Base-by-base conservation (phyloP, 345 rosid genomes). In the Eucalyptus curtisii region DNA sequence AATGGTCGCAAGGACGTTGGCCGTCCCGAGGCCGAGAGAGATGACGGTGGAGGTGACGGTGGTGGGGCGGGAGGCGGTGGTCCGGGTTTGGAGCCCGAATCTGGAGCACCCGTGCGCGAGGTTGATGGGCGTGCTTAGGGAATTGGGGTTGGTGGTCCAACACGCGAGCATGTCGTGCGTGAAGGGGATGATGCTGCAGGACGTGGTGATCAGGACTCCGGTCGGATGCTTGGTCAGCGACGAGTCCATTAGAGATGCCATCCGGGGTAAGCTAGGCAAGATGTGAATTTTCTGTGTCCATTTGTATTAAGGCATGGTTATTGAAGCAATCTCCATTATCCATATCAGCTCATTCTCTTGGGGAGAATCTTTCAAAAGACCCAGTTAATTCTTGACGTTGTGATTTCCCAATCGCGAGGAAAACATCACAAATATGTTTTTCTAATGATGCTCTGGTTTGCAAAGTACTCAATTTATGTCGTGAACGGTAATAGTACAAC, bases 121-220 rank as follows among this genome's bases (percentile, higher is more conserved):
- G 47, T 40, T 76, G 82, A 37, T 76, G 82, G 82, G 10, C 47
- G 82, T 37, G 82, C 82, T 76, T 24, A 76, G 37, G 87, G 68
- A 86, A 31, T 53, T 93, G 19, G 90, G 91, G 86, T 89, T 94
- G 57, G 88, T 82, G 10, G 89, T 94, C 24, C 91, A 90, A 81
- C 95, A 93, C 64, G 94, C 92, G 2, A 93, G 94, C 87, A 47
- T 92, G 14, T 91, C 95, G 4, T 88, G 88, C 59, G 91, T 93
- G 24, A 76, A 90, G 89, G 81, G 92, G 7, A 16, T 91, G 86
- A 55, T 93, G 91, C 89, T 93, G 68, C 94, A 91, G 52, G 93
- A 93, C 90, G 90, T 90, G 52, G 95, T 93, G 11, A 92, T 93
- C 12, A 86, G 66, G 42, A 49, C 92, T 88, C 93, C 92, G 45